Base-by-base conservation (phyloP, 176 grass and related monocot species). In the Juncus inflexus region DNA sequence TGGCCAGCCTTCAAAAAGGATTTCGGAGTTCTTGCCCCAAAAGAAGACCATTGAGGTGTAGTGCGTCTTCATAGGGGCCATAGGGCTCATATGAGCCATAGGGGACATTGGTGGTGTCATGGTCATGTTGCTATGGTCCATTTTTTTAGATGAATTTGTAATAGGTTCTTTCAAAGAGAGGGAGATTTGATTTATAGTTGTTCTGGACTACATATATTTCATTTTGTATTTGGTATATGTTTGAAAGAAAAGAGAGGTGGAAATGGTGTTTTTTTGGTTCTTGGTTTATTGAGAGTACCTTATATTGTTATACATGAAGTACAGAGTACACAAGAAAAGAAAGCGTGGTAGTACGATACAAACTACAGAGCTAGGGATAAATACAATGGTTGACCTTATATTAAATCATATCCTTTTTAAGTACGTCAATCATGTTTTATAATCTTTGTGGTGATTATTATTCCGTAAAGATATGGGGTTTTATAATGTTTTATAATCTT, bases 1-100 rank as follows among this genome's bases (percentile, higher is more conserved):
- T 0, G 72, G 72, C 72, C 72, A 75, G 16, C 28, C 35, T 0
- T 56, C 6, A 42, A 75, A 75, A n/a, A 75, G 72, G 39, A 75
- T 49, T 58, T 75, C 72, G 7, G 72, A 41, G 39, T 75, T 75
- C 5, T 12, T 62, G 6, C 28, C 11, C 72, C 72, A 75, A 35
- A 62, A 75, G 72, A 75, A 75, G 58, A 58, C 58, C 72, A 75
- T 75, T 3, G 57, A 64, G 4, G 72, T 75, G 72, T 75, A 75
- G 13, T 28, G 72, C 59, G 63, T 63, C 47, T 64, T 75, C 59
- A 35, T 60, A 9, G 53, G 37, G 3, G 67, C 67, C 67, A 70
- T 70, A 12, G 67, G 67, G 8, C 14, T 16, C 12, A 36, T 16
- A 1, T 28, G 47, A 14, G 50, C 52, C 67, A 70, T 70, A 5